A percentile compares a stretch with the other conserved stretches of the same genome.
Evolutionary conservation across 192 early-diverging fungal species (phyloP).

Genomic region (Gamsiella multidivaricata): DNA sequence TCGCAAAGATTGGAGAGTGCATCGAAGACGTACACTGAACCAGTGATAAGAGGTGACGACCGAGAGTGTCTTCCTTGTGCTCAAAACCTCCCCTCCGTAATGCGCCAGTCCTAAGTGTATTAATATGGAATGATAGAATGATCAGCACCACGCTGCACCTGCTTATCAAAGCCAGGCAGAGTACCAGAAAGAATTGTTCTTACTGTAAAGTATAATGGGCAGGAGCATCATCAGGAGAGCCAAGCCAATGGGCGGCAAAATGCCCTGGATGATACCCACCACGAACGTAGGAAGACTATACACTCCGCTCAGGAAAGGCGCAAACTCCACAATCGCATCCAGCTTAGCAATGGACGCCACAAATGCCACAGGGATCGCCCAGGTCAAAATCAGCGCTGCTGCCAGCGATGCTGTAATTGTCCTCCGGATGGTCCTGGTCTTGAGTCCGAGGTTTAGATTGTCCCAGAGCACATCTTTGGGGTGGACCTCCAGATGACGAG

Average conservation of each 20-base stretch:
- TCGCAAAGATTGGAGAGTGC: no score
- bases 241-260: conserved; percentile 77
- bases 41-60: conserved; percentile 43
- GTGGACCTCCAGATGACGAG: conserved; percentile 69
- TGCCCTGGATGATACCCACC: conserved; percentile 75
- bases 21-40: conserved; percentile 58
- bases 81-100: conserved; percentile 26
- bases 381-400: conserved; percentile 68
- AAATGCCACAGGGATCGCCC: conserved; percentile 77
- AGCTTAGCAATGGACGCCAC: conserved; percentile 67
- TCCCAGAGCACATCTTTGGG: conserved; percentile 82
- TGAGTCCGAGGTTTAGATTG: conserved; percentile 67
- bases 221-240: conserved; percentile 75
- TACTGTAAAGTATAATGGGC: conserved; percentile 71
- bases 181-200: conserved; percentile 9
- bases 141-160: background rate
- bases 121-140: background rate
- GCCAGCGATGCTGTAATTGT: conserved; percentile 64
- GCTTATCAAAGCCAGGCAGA: background rate
- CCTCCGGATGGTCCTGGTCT: conserved; percentile 63
- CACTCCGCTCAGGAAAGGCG: conserved; percentile 63
- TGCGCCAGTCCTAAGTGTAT: conserved; percentile 57
- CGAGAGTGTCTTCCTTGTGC: conserved; percentile 15
- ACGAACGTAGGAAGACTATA: conserved; percentile 55
- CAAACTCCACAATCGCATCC: conserved; percentile 58